A percentile compares a stretch with the other conserved stretches of the same genome.
phyloP scores from a whole-genome alignment of 352 stramenopile species.

The Phytopythium chamaehyphon region DNA sequence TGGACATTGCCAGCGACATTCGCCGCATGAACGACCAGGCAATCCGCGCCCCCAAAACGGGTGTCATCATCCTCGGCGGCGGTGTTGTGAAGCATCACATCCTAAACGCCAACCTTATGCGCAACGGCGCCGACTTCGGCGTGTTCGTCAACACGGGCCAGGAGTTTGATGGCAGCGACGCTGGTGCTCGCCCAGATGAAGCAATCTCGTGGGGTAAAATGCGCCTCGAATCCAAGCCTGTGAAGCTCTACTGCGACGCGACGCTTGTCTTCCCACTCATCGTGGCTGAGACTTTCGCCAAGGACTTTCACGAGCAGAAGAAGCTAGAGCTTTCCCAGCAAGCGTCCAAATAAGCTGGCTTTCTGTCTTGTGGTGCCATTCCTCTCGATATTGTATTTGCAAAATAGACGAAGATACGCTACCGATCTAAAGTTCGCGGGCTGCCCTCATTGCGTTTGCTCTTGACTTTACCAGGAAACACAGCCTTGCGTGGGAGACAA shows the following conservation, averaged over 20 bases:
- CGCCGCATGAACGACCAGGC: constrained; percentile 97
- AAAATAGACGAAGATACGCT: constrained; percentile 4
- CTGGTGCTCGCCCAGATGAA: constrained; percentile 96
- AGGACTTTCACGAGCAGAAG: constrained; percentile 82
- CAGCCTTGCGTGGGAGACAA: constrained; percentile 53
- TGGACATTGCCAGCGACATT: constrained; percentile 98
- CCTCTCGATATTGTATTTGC: constrained; percentile 5
- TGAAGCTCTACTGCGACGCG: constrained; percentile 97
- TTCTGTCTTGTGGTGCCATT: background rate
- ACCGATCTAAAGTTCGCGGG: background rate
- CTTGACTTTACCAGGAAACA: constrained; percentile 35
- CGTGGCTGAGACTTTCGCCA: constrained; percentile 99
- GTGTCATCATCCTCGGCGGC: constrained; percentile 98
- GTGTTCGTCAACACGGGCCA: constrained; percentile 99
- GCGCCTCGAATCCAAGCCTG: constrained; percentile 89
- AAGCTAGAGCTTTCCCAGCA: constrained; percentile 16
- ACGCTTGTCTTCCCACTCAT: constrained; percentile 99
- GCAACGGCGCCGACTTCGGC: constrained; percentile 98
- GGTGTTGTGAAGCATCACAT: constrained; percentile 99
- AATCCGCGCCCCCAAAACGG: constrained; percentile 92
- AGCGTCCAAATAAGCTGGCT: background rate
- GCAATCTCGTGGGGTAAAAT: constrained; percentile 99
- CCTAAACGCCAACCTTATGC: constrained; percentile 99
- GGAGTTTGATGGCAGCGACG: constrained; percentile 98
- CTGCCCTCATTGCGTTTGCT: background rate